phyloP scores from a whole-genome alignment of 257 asterid genomes.

The Nicotiana attenuata region DNA sequence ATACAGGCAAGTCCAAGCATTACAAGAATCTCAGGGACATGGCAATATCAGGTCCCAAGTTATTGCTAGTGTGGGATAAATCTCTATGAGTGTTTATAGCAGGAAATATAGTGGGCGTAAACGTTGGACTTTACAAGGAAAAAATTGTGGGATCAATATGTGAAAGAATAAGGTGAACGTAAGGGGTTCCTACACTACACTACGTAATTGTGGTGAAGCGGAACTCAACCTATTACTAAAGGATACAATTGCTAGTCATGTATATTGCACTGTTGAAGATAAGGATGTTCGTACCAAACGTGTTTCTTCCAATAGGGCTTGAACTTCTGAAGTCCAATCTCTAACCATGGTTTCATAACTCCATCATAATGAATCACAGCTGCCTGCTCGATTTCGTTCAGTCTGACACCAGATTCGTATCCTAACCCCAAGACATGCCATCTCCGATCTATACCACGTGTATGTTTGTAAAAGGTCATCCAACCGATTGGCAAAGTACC shows the following conservation, averaged over 20 bases:
- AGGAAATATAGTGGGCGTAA: background rate
- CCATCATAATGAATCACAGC: conserved; percentile 64
- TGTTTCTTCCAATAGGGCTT: conserved; percentile 43
- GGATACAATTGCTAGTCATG: conserved; percentile 1
- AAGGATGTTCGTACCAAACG: conserved; percentile 42
- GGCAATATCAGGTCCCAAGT: conserved; percentile 10
- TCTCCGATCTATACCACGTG: conserved; percentile 40
- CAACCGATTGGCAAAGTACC: conserved; percentile 64
- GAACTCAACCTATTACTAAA: conserved; percentile 2
- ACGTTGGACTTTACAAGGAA: conserved; percentile 4
- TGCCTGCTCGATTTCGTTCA: conserved; percentile 51
- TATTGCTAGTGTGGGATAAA: conserved; percentile 1
- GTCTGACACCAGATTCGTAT: conserved; percentile 40
- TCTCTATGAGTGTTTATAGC: background rate
- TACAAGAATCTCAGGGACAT: background rate
- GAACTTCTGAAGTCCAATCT: conserved; percentile 53
- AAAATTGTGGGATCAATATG: conserved; percentile 5
- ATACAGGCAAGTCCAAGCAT: conserved; percentile 9
- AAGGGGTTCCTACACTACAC: conserved; percentile 13
- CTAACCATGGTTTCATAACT: conserved; percentile 69
- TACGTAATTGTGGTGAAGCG: background rate
- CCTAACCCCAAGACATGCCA: conserved; percentile 71
- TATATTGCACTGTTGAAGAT: conserved; percentile 55
- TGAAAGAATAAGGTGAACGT: conserved; percentile 1
- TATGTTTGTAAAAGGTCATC: conserved; percentile 55